Base-by-base conservation (phyloP, 192 early-diverging fungal genomes). In the Entomortierella chlamydospora region DNA sequence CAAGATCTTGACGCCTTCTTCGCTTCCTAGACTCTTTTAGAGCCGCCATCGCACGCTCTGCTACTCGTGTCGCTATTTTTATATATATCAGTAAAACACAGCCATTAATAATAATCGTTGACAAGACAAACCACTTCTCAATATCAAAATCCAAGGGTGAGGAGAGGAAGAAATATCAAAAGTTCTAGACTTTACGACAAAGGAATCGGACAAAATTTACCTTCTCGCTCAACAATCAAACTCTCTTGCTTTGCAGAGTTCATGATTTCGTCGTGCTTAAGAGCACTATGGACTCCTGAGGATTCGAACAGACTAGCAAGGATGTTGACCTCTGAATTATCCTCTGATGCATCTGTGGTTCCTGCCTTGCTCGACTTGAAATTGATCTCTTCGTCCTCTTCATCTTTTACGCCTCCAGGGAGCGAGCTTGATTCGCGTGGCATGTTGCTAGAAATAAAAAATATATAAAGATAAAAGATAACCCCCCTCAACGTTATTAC, bases 231-330 rank as follows among this genome's bases (percentile, higher is more conserved):
- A 30, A 97, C 86, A 22, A 91, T 85, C 12, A 89, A 57, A 11
- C 67, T 70, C 45, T 95, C 92, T 18, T 89, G 85, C 13, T 82
- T 89, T 1, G 83, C 80, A 11, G 87, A 83, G 63, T 92, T 89
- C 78, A 98, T 86, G 57, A 99, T 96, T 17, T 89, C 90, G 64
- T 99, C 98, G 70, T 99, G 98, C 47, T 95, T 84, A 23, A 99
- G 74, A 0, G 95, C 96, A 52, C 93, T 93, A 60, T 97, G 95
- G 10, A 98, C 90, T 0, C 95, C 95, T 4, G 92, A 89, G 72
- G 89, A 92, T 70, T 93, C 85, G 71, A 96, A 96, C n/a, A 99
- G 69, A 33, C 87, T 90, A 22, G 87, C 70, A 15, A 98, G 83
- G 17, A 97, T 91, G n/a, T 91, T 86, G 30, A 88, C 88, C 15